Evolutionary conservation across 371 early-diverging fungal species (phyloP).

Genomic region (Mortierella sp.): DNA sequence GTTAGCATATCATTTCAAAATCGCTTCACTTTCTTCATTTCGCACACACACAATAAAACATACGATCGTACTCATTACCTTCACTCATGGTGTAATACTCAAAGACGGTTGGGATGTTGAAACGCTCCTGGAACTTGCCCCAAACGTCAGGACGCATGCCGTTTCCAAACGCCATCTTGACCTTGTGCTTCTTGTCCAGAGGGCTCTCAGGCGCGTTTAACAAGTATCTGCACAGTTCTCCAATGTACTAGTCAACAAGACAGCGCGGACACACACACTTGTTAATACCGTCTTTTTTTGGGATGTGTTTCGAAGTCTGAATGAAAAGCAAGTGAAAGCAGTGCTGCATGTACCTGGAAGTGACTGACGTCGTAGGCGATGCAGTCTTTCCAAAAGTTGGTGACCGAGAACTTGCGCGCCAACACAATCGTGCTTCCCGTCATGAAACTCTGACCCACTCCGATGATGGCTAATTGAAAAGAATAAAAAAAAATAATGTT

Average conservation of each 20-base stretch:
- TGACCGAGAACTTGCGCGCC: slow-evolving; percentile 50
- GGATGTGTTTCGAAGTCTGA: not conserved
- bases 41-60: not conserved
- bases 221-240: slow-evolving; percentile 80
- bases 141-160: slow-evolving; percentile 82
- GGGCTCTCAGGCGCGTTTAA: slow-evolving; percentile 64
- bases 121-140: slow-evolving; percentile 67
- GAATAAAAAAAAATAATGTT: not conserved
- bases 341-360: slow-evolving; percentile 39
- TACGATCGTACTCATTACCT: slow-evolving; percentile 14
- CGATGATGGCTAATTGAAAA: slow-evolving; percentile 33
- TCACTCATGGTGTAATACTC: slow-evolving; percentile 56
- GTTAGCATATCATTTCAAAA: not conserved
- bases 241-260: slow-evolving; percentile 64
- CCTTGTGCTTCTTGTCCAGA: slow-evolving; percentile 64
- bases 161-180: slow-evolving; percentile 75
- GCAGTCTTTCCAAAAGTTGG: slow-evolving; percentile 52
- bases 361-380: slow-evolving; percentile 31
- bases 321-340: not conserved
- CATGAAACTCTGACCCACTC: slow-evolving; percentile 38
- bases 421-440: slow-evolving; percentile 39
- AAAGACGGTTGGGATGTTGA: slow-evolving; percentile 33
- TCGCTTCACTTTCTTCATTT: not conserved
- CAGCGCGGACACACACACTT: no score
- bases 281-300: not conserved